phyloP scores from a whole-genome alignment of 1,139 yeast genomes.

The Sugiyamaella paludigena region DNA sequence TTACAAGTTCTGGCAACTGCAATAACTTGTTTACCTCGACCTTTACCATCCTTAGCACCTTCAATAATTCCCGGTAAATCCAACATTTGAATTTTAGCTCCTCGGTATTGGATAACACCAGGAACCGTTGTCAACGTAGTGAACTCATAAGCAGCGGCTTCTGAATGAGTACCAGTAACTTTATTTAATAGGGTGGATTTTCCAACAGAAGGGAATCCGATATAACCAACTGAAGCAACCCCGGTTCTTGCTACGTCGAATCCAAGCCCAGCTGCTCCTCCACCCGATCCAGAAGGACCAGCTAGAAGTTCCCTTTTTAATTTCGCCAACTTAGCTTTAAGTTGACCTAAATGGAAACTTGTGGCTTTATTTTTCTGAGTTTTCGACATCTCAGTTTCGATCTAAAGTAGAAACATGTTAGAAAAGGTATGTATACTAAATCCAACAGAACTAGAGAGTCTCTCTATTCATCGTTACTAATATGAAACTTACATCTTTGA shows the following conservation, averaged over 20 bases:
- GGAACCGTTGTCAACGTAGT: constrained; percentile 97
- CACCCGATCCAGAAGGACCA: constrained; percentile 76
- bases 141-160: constrained; percentile 96
- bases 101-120: constrained; percentile 91
- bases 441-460: too few species aligned
- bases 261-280: constrained; percentile 85
- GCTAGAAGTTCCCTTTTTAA: constrained; percentile 86
- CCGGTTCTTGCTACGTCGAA: constrained; percentile 98
- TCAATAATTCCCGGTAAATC: constrained; percentile 98
- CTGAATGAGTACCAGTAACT: constrained; percentile 93
- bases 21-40: constrained; percentile 98
- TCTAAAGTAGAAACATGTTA: constrained; percentile 51
- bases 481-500: constrained; percentile 18
- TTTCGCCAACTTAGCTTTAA: constrained; percentile 94
- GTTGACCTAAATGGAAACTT: constrained; percentile 91
- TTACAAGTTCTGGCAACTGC: constrained; percentile 98
- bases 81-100: constrained; percentile 96
- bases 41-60: constrained; percentile 98
- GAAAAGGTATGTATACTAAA: too few species aligned
- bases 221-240: constrained; percentile 94
- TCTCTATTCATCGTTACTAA: background rate
- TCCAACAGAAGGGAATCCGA: constrained; percentile 99
- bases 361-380: constrained; percentile 97
- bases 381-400: constrained; percentile 92
- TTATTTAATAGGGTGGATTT: constrained; percentile 77